Conservation (phyloP, 2,329 filamentous ascomycete genomes). For the Chrysoporthe puriensis region DNA sequence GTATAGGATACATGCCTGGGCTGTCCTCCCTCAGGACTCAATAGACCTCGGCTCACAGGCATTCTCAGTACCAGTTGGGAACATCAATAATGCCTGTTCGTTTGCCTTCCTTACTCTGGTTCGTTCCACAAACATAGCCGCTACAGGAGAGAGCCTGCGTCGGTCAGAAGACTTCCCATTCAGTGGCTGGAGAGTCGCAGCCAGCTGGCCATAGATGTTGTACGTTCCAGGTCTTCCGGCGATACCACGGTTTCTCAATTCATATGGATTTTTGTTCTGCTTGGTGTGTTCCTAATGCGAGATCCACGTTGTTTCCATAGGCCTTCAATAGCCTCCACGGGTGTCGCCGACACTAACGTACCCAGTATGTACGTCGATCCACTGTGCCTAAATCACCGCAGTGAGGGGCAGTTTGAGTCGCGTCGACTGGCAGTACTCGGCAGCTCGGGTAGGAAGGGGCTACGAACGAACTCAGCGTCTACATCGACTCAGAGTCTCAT, state of each 20-base stretch:
- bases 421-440: background rate
- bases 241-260: background rate
- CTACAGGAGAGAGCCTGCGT: background rate
- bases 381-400: background rate
- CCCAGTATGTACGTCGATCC: background rate
- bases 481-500: background rate
- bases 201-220: background rate
- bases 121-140: background rate
- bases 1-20: background rate
- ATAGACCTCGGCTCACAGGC: background rate
- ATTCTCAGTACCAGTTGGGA: background rate
- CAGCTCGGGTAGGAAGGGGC: background rate
- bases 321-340: background rate
- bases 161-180: background rate
- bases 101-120: background rate
- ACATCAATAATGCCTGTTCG: too few species aligned
- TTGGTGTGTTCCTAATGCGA: background rate
- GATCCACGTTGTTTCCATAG: background rate
- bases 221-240: background rate
- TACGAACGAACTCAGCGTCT: background rate
- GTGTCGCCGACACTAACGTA: background rate
- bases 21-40: background rate
- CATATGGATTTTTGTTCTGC: background rate
- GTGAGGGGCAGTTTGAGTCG: slow-evolving; percentile 5
- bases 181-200: background rate